Conservation (phyloP, 177 flowering plant species). For the Vitis hybrid region DNA sequence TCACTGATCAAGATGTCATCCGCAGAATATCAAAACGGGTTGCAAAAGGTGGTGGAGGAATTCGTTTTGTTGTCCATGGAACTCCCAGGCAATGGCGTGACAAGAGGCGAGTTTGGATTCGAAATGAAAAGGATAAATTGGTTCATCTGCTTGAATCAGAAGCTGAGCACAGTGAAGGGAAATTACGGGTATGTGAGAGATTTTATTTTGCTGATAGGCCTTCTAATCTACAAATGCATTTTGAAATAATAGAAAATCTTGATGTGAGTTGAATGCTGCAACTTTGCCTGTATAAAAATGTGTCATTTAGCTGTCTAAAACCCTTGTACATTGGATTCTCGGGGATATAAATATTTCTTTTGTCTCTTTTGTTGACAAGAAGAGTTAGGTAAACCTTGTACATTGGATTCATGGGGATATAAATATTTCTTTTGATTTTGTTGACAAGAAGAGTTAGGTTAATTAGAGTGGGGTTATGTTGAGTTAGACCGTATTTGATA, state of each 20-base stretch:
- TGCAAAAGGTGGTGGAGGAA: slow-evolving; percentile 20
- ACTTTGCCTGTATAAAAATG: background rate
- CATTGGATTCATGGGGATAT: too few species aligned
- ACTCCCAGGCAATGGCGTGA: slow-evolving; percentile 94
- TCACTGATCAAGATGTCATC: slow-evolving; percentile 50
- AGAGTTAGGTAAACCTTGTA: too few species aligned
- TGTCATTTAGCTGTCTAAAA: too few species aligned
- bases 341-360: too few species aligned
- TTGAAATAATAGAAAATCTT: slow-evolving; percentile 70
- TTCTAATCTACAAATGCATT: slow-evolving; percentile 85
- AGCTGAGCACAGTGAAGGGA: slow-evolving; percentile 47
- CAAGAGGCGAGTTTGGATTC: slow-evolving; percentile 51
- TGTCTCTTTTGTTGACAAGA: too few species aligned
- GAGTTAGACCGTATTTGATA: too few species aligned
- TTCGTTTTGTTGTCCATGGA: slow-evolving; percentile 74
- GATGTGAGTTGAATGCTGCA: slow-evolving; percentile 40
- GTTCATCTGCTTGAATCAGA: slow-evolving; percentile 46
- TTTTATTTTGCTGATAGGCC: slow-evolving; percentile 57
- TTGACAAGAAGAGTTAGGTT: too few species aligned
- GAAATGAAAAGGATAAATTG: slow-evolving; percentile 62
- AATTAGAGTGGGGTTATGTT: too few species aligned
- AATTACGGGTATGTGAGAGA: slow-evolving; percentile 54
- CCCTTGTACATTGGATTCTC: too few species aligned
- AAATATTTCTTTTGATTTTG: too few species aligned
- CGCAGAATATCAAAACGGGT: slow-evolving; percentile 41